Evolutionary conservation across 2,329 filamentous ascomycete genomes (phyloP), one percentile per base, ranked within the genome.

Genomic region (Arthrobotrys megalospora): DNA sequence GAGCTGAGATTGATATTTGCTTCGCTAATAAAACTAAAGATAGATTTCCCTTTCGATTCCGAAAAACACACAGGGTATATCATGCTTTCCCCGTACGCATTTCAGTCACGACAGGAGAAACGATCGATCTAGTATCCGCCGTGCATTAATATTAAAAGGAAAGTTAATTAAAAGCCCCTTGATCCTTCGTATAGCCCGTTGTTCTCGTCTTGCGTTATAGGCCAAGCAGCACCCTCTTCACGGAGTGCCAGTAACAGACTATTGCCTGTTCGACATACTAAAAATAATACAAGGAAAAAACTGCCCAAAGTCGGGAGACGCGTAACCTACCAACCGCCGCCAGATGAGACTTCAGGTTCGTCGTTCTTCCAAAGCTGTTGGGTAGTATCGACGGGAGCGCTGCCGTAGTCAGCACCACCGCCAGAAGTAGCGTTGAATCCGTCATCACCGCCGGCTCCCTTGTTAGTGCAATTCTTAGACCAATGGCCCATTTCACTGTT

Each of bases 401-500:
- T 28, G 16, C 58, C 24, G 45, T 55, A 55, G 45, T 47, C 80
- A 58, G 76, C 76, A 70, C 34, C 64, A 52, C 62, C 80, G 34
- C 50, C 67, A 28, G 58, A 76, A 7, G 62, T 75, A 48, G 73
- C 69, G 43, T 52, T 76, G 55, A 70, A 71, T 16, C 36, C 80
- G 16, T 50, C 52, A 45, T 47, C 58, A 8, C 41, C 72, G 19
- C n/a, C 47, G 16, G 73, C 34, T 36, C 36, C 67, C 50, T 72
- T 77, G 60, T 69, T 77, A 21, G 62, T 45, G 36, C 75, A 78
- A 24, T 60, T 64, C n/a, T 28, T 55, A 11, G 67, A 62, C 43
- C 48, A 72, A 55, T 78, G 75, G 2, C 75, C 75, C 62, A 67
- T 72, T 64, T 72, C 75, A 7, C 75, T 78, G 12, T 47, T 21